phyloP scores from a whole-genome alignment of 2,329 filamentous ascomycete species.

The Cladosporium cucumerinum region DNA sequence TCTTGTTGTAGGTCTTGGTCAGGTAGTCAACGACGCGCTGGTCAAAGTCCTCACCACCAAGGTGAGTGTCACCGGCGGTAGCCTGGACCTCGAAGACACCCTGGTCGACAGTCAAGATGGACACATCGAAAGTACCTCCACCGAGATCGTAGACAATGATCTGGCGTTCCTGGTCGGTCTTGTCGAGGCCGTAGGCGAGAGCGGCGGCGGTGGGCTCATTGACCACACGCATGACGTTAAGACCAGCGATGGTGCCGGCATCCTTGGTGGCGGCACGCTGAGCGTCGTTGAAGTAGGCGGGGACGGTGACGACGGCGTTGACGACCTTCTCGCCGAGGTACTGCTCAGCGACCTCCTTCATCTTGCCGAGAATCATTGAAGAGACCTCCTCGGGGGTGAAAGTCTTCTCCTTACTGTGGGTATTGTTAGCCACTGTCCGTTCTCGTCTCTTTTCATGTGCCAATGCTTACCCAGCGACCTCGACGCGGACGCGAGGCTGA shows the following conservation, averaged over 20 bases:
- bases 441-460: constrained; percentile 9
- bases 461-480: constrained; percentile 53
- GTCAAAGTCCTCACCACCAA: constrained; percentile 98
- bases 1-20: constrained; percentile 98
- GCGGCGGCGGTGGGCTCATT: constrained; percentile 97
- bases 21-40: constrained; percentile 96
- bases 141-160: constrained; percentile 97
- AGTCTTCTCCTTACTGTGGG: constrained; percentile 53
- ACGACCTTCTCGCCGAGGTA: constrained; percentile 87
- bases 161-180: constrained; percentile 80
- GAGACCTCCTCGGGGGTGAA: constrained; percentile 80
- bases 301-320: constrained; percentile 96
- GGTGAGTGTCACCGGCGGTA: constrained; percentile 96
- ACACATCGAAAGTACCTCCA: constrained; percentile 99
- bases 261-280: constrained; percentile 99
- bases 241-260: constrained; percentile 90
- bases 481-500: constrained; percentile 80
- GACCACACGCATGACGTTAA: constrained; percentile 95
- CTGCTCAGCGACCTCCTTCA: constrained; percentile 95
- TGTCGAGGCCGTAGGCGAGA: constrained; percentile 93
- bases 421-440: constrained; percentile 16
- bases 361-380: constrained; percentile 78
- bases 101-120: constrained; percentile 92
- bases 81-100: constrained; percentile 99
- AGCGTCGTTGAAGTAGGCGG: constrained; percentile 98